Conservation (phyloP, 176 grass and related monocot species). For the Dendrocalamus sinicus region DNA sequence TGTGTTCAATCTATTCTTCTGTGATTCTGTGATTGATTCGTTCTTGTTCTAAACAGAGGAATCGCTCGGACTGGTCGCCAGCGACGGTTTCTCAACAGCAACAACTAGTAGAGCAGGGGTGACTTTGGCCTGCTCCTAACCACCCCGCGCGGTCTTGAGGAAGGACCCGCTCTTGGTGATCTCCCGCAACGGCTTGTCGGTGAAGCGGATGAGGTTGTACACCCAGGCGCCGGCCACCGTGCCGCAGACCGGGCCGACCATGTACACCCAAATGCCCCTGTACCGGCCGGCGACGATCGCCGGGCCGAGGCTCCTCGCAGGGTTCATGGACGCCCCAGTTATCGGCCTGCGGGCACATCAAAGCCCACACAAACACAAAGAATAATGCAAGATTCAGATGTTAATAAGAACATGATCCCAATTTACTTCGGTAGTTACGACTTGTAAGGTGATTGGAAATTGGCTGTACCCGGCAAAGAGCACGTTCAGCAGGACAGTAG, state of each 20-base stretch:
- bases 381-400: not conserved
- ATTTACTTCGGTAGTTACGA: not conserved
- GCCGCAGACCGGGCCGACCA: slow-evolving; percentile 43
- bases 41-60: no score
- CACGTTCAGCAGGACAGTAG: slow-evolving; percentile 72
- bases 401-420: not conserved
- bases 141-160: slow-evolving; percentile 16
- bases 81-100: no score
- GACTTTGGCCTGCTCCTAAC: not conserved
- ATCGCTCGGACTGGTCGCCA: no score
- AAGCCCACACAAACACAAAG: not conserved
- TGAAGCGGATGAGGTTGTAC: slow-evolving; percentile 59
- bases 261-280: slow-evolving; percentile 54
- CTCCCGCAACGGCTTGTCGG: slow-evolving; percentile 52
- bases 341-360: slow-evolving; percentile 41
- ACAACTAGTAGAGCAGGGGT: no score
- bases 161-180: slow-evolving; percentile 52
- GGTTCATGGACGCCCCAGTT: slow-evolving; percentile 75
- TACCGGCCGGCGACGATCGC: slow-evolving; percentile 52
- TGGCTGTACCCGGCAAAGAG: slow-evolving; percentile 56
- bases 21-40: no score
- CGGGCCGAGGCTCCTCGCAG: slow-evolving; percentile 59
- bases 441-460: not conserved
- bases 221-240: slow-evolving; percentile 58
- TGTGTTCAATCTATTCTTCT: no score